Evolutionary conservation across 1,284 basidiomycete genomes (phyloP), one percentile per base, ranked within the genome.

Genomic region (Cutaneotrichosporon arboriforme): DNA sequence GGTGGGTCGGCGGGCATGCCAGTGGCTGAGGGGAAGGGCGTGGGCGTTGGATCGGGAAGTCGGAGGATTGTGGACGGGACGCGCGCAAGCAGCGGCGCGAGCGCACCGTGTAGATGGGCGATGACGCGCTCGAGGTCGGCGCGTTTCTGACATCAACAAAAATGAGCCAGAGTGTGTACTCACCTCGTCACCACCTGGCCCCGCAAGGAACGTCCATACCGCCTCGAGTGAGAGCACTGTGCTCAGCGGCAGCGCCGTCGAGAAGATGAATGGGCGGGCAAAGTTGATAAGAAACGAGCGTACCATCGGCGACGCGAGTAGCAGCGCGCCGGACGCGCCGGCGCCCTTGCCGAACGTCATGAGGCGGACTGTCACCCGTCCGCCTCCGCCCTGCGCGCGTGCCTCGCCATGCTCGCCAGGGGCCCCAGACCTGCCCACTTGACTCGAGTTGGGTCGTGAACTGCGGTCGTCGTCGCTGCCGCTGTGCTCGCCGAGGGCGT

Each of bases 231-330:
- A 84, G 42, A 90, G 76, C 38, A 92, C 80, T 64, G 83, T 90
- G 15, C 85, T 80, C 59, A 84, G 81, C 52, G 85, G 83, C 59
- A 89, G 79, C 0, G 88, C 83, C 0, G 90, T 94, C 1, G 89
- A 93, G 75, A 89, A 96, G 51, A 94, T 89, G 46, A 97, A 78
- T 4, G 91, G 84, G 31, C 93, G 81, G 0, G 91, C 91, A 75
- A 96, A 97, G 71, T 97, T 97, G 68, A 96, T 78, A 18, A 97
- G 77, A 74, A 92, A 97, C 56, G 87, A 82, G 8, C 86, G 82
- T 31, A 91, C 80, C 1, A 89, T 77, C 3, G 81, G 78, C 15
- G 80, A 84, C 37, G 84, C 86, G 21, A 96, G 76, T 4, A 97
- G 73, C 3, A 90, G 86, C 38, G 91, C 89, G 67, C 90, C 90